phyloP scores from a whole-genome alignment of 2,329 filamentous ascomycete species.

The Colletotrichum viniferum region DNA sequence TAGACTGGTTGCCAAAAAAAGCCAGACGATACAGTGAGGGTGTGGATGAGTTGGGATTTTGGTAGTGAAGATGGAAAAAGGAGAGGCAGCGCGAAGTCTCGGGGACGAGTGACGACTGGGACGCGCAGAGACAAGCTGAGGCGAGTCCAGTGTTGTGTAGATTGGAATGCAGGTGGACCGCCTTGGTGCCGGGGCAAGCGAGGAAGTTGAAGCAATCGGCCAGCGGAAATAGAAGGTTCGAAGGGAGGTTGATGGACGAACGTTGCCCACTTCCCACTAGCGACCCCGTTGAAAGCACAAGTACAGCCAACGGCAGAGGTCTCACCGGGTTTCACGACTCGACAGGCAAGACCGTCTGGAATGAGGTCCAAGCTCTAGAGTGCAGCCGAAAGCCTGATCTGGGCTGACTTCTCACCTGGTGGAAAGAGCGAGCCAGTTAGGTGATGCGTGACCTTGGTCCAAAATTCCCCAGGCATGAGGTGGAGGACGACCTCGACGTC shows the following conservation, averaged over 20 bases:
- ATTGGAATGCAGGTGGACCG: conserved; percentile 13
- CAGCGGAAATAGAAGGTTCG: conserved; percentile 8
- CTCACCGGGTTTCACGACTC: conserved; percentile 5
- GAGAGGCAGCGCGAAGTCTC: conserved; percentile 5
- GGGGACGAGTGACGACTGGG: not conserved
- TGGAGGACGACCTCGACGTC: not conserved
- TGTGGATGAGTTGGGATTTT: not conserved
- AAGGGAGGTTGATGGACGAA: conserved; percentile 8
- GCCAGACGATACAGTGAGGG: conserved; percentile 16
- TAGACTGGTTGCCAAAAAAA: conserved; percentile 22
- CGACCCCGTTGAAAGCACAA: conserved; percentile 11
- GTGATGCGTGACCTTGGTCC: not conserved
- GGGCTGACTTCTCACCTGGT: not conserved
- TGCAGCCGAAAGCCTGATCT: not conserved
- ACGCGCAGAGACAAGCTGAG: conserved; percentile 11
- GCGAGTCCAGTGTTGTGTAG: conserved; percentile 11
- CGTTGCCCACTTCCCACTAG: conserved; percentile 11
- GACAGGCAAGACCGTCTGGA: not conserved
- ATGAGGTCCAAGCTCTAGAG: not conserved
- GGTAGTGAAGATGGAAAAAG: conserved; percentile 8
- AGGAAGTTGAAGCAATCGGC: not conserved
- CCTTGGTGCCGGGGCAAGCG: not conserved
- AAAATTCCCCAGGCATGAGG: not conserved
- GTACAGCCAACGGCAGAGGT: not conserved
- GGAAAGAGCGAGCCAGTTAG: not conserved